phyloP scores from a whole-genome alignment of 202 grass and related monocot genomes.

The Elaeis oleifera region DNA sequence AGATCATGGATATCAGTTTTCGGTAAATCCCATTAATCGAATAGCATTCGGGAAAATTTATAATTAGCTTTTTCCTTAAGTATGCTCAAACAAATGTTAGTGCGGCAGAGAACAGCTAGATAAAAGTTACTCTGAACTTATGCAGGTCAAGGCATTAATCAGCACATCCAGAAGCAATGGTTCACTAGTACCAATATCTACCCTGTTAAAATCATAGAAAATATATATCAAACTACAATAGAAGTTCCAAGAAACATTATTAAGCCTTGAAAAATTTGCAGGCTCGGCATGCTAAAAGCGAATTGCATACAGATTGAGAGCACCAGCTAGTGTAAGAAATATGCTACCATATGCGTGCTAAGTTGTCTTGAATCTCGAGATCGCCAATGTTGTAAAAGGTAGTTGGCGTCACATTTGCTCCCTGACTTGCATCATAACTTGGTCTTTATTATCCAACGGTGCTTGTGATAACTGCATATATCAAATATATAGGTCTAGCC shows the following conservation, averaged over 20 bases:
- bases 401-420: constrained; percentile 62
- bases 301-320: constrained; percentile 6
- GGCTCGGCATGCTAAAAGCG: neutral
- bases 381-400: constrained; percentile 94
- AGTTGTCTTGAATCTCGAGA: constrained; percentile 90
- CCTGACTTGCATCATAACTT: constrained; percentile 75
- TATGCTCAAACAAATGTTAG: too few relatives aligned
- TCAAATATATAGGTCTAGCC: neutral
- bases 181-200: constrained; percentile 87
- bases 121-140: constrained; percentile 76
- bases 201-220: constrained; percentile 59
- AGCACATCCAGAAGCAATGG: constrained; percentile 76
- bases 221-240: neutral
- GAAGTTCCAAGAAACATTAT: too few relatives aligned
- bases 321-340: constrained; percentile 16
- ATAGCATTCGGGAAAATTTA: too few relatives aligned
- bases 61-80: too few relatives aligned
- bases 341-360: constrained; percentile 78
- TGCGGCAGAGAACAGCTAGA: too few relatives aligned
- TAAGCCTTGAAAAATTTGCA: too few relatives aligned
- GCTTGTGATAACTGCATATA: constrained; percentile 61
- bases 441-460: constrained; percentile 61
- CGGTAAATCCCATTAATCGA: too few relatives aligned
- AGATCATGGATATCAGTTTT: constrained; percentile 5
- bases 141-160: constrained; percentile 58